These are phyloP conservation scores for Silene vulgaris DNA, from an alignment of 179 eudicot genomes.

Conservation along the genomic window DNA sequence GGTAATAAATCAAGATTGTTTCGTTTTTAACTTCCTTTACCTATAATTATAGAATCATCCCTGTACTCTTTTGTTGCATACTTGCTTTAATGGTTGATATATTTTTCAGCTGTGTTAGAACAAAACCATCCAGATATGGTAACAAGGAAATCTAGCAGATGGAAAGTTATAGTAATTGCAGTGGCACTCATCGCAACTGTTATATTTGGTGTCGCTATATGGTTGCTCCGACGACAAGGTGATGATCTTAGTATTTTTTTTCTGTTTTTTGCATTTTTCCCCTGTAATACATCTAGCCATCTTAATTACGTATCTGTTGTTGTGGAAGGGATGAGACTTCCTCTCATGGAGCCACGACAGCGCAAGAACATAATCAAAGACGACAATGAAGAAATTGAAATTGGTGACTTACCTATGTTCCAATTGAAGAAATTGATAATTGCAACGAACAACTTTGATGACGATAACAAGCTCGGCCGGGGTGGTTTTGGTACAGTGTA, in stretches of 20 bases:
- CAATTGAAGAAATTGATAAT: conserved; percentile 10
- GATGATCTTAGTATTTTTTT: background rate
- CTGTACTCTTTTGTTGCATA: too few relatives aligned
- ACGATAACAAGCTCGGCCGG: conserved; percentile 24
- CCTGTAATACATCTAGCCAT: background rate
- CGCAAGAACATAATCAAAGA: background rate
- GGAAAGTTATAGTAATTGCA: background rate
- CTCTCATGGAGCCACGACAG: background rate
- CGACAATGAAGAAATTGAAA: conserved; percentile 4
- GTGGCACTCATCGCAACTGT: background rate
- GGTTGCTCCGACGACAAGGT: background rate
- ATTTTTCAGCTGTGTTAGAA: background rate
- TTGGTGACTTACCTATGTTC: conserved; percentile 18
- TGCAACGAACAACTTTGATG: conserved; percentile 26
- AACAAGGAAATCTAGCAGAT: background rate
- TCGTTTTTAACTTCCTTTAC: conserved; percentile 18
- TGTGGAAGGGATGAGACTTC: conserved; percentile 11
- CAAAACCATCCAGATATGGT: background rate
- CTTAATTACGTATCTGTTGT: background rate
- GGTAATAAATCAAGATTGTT: background rate
- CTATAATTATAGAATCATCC: too few relatives aligned
- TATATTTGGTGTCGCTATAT: background rate
- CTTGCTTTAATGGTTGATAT: background rate
- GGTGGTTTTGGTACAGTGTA: conserved; percentile 38
- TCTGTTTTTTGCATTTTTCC: background rate